These are phyloP conservation scores for Saccharomycopsis vini DNA, from an alignment of 805 yeast species.

Conservation along the genomic window DNA sequence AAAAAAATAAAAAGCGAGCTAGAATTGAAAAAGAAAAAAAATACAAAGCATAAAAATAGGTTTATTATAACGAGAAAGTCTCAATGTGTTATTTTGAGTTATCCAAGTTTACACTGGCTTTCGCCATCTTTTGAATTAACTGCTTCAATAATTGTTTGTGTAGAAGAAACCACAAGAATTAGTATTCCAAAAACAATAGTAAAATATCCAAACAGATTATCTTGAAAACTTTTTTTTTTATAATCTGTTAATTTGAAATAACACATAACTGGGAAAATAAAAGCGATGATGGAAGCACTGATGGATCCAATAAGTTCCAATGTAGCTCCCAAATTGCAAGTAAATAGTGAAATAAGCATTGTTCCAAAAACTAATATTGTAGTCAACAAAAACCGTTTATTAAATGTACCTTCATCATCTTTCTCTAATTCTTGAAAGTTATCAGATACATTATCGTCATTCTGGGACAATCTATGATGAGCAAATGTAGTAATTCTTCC, in stretches of 20 bases:
- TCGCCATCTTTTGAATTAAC: not conserved
- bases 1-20: no score
- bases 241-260: conserved; percentile 53
- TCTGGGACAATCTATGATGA: conserved; percentile 1
- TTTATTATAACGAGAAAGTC: no score
- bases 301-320: conserved; percentile 88
- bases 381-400: conserved; percentile 56
- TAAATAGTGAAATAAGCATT: conserved; percentile 65
- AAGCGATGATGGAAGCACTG: conserved; percentile 88
- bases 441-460: conserved; percentile 20
- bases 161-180: conserved; percentile 75
- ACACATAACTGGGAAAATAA: conserved; percentile 83
- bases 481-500: not conserved
- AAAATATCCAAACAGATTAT: conserved; percentile 47
- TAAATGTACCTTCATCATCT: conserved; percentile 23
- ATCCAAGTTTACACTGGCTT: conserved; percentile 1
- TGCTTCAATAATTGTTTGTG: conserved; percentile 45
- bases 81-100: not conserved
- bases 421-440: conserved; percentile 27
- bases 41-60: no score
- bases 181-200: conserved; percentile 65
- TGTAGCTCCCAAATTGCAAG: conserved; percentile 85
- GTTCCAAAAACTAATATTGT: conserved; percentile 55
- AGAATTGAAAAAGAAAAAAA: no score
- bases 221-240: conserved; percentile 30